A percentile compares a stretch with the other conserved stretches of the same genome.
Conservation (phyloP, 768 basidiomycete genomes). For the Tephrocybe sp. region DNA sequence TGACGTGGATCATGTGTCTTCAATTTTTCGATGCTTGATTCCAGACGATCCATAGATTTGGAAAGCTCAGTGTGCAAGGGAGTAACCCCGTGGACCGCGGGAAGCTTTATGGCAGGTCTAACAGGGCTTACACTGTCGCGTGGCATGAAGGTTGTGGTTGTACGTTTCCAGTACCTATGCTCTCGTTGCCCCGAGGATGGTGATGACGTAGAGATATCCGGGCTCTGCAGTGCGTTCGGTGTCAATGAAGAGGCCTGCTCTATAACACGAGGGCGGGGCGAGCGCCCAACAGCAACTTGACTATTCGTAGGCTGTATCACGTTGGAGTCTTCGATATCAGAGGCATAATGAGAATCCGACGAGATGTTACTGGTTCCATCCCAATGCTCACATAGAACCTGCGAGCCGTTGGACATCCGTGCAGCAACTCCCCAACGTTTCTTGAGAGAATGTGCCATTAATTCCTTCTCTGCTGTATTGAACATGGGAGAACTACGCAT, state of each 20-base stretch:
- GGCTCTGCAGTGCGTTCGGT: neutral
- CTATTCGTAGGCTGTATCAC: neutral
- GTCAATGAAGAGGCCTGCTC: neutral
- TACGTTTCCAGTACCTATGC: constrained; percentile 7
- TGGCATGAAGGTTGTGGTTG: constrained; percentile 4
- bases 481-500: constrained; percentile 46
- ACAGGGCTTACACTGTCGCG: neutral
- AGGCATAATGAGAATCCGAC: neutral
- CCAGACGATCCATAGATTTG: constrained; percentile 29
- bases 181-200: neutral
- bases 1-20: constrained; percentile 26
- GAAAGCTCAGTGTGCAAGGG: constrained; percentile 17
- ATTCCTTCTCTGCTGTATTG: constrained; percentile 22
- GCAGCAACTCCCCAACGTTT: constrained; percentile 19
- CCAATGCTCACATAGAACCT: neutral
- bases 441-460: constrained; percentile 20
- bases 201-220: neutral
- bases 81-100: neutral
- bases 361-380: neutral
- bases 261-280: neutral
- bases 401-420: neutral
- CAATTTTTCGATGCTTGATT: constrained; percentile 29
- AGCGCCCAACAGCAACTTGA: neutral
- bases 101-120: neutral
- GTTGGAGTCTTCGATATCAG: neutral